Conservation (phyloP, 306 rosid genomes). For the Acmispon strigosus region DNA sequence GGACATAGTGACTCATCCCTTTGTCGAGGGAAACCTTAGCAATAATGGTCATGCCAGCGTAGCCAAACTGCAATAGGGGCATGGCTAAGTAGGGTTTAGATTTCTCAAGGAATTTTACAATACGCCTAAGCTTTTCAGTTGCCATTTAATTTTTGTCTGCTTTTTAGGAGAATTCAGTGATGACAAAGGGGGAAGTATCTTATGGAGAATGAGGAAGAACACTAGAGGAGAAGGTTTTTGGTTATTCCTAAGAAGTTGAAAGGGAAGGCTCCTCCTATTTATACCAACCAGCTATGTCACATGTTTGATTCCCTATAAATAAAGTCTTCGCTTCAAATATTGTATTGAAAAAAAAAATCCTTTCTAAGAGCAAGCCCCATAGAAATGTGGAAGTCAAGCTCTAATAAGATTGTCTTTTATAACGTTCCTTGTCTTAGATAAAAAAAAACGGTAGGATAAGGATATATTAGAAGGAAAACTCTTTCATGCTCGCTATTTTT, state of each 20-base stretch:
- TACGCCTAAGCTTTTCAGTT: slow-evolving; percentile 29
- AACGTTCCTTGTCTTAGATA: too few species aligned
- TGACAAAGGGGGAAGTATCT: background rate
- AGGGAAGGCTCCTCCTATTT: slow-evolving; percentile 25
- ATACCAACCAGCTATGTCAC: slow-evolving; percentile 10
- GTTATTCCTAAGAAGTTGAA: slow-evolving; percentile 34
- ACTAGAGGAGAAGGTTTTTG: slow-evolving; percentile 25
- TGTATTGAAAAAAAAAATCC: too few species aligned
- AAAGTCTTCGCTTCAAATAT: too few species aligned
- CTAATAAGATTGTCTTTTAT: too few species aligned
- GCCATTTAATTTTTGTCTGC: slow-evolving; percentile 17
- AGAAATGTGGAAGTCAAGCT: too few species aligned
- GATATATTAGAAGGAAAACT: too few species aligned
- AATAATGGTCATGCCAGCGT: slow-evolving; percentile 83
- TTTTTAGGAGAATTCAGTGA: background rate
- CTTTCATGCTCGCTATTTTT: too few species aligned
- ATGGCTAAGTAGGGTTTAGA: slow-evolving; percentile 84
- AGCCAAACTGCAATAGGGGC: slow-evolving; percentile 72
- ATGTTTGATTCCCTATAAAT: too few species aligned
- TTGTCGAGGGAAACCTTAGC: slow-evolving; percentile 70
- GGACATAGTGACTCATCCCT: slow-evolving; percentile 92
- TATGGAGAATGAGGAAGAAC: slow-evolving; percentile 28
- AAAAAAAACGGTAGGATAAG: too few species aligned
- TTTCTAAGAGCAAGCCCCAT: too few species aligned
- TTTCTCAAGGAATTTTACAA: slow-evolving; percentile 35